Base-by-base conservation (phyloP, 2,329 filamentous ascomycete genomes). In the Xylariaceae sp. region DNA sequence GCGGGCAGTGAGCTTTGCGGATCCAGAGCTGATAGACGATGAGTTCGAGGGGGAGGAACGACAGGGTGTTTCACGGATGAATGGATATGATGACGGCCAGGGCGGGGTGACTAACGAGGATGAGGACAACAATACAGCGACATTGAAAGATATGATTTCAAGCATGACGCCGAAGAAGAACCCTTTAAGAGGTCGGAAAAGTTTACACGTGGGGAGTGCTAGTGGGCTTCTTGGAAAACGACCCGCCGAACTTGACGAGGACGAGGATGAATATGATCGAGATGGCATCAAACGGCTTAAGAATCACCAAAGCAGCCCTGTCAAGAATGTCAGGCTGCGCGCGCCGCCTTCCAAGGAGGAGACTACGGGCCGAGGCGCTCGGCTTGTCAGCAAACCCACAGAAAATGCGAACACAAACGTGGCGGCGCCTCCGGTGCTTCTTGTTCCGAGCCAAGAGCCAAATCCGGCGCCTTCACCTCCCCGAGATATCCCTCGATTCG, bases 101-200 rank as follows among this genome's bases (percentile, higher is more conserved):
- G 70, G 78, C 51, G 67, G 71, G 21, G 73, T 76, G 50, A 68
- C 64, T 5, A 62, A 74, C 50, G 62, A 57, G 18, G 71, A 74
- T 24, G 76, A 80, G 23, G 73, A 69, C 32, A 82, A 86, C 47
- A 69, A 68, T 3, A 84, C 83, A 0, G 61, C 80, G 24, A 86
- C 78, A 46, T 64, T 90, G 30, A 83, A 78, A 46, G 83, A 87
- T 47, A 82, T 88, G 76, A 90, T 90, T 44, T 74, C 83, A 44
- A 84, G 78, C 40, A 69, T 90, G 46, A 88, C 83, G 16, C 85
- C 86, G 0, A 86, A 85, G 61, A 86, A 87, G 59, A 81, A 76
- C 38, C 61, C 65, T 5, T 50, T 85, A 5, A 78, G 72, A 40
- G 78, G 78, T 11, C 78, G 85, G 28, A 89, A 89, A 64, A 89